Percentiles rank a stretch among this genome's conserved stretches.
phyloP scores from a whole-genome alignment of 371 early-diverging fungal species.

The Mortierella polycephala region DNA sequence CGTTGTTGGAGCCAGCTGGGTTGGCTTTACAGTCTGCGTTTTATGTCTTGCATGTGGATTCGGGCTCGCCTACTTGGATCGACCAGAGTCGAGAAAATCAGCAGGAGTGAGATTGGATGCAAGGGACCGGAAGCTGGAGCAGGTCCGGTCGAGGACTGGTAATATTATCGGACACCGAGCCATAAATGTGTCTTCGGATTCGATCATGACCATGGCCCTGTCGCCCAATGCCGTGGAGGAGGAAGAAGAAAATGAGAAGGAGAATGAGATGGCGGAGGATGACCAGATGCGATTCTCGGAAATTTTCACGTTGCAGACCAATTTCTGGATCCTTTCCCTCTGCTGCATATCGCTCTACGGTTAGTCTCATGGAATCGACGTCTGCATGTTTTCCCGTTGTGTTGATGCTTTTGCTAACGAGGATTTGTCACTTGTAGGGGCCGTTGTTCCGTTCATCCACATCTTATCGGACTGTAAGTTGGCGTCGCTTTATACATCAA shows the following conservation, averaged over 20 bases:
- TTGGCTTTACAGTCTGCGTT: slow-evolving; percentile 58
- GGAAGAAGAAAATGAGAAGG: slow-evolving; percentile 43
- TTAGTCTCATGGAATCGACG: slow-evolving; percentile 4
- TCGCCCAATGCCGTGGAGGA: slow-evolving; percentile 34
- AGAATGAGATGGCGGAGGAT: slow-evolving; percentile 53
- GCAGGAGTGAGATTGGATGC: slow-evolving; percentile 48
- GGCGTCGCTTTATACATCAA: too few relatives aligned
- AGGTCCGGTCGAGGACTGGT: slow-evolving; percentile 21
- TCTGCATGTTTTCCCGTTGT: not conserved
- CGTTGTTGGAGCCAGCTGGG: slow-evolving; percentile 57
- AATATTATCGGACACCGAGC: slow-evolving; percentile 37
- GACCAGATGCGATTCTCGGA: slow-evolving; percentile 46
- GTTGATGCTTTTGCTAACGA: not conserved
- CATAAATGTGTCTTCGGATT: slow-evolving; percentile 32
- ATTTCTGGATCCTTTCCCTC: slow-evolving; percentile 56
- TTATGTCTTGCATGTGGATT: slow-evolving; percentile 47
- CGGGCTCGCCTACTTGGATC: slow-evolving; percentile 39
- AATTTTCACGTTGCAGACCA: slow-evolving; percentile 31
- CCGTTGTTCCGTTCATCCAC: slow-evolving; percentile 57
- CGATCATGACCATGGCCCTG: slow-evolving; percentile 35
- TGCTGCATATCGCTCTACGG: slow-evolving; percentile 52
- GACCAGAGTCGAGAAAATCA: slow-evolving; percentile 34
- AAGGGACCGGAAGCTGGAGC: slow-evolving; percentile 10
- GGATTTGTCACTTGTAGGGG: slow-evolving; percentile 26
- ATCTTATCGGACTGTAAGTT: slow-evolving; percentile 58